A percentile compares a stretch with the other conserved stretches of the same genome.
Conservation (phyloP, 176 grass and related monocot genomes). For the Rhynchospora tenuis region DNA sequence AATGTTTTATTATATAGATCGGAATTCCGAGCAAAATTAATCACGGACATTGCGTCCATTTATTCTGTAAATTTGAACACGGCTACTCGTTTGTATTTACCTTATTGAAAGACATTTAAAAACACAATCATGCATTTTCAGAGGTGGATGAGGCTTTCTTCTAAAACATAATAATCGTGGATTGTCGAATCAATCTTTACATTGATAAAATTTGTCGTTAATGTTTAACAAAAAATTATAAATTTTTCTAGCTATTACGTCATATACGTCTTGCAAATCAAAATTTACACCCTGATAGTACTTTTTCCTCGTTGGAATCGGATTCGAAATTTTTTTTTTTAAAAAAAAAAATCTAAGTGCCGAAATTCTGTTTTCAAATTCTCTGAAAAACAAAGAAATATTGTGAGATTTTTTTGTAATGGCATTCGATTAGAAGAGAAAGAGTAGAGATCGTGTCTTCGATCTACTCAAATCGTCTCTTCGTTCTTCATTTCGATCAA, state of each 20-base stretch:
- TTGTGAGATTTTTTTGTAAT: no score
- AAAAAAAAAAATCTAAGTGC: no score
- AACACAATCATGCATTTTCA: not conserved
- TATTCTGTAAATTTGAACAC: not conserved
- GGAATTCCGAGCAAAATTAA: not conserved
- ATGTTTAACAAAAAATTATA: not conserved
- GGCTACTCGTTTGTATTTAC: not conserved
- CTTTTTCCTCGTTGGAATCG: no score
- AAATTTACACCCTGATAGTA: not conserved
- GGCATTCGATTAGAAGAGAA: no score
- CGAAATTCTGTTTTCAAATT: no score
- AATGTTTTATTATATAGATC: slow-evolving; percentile 2
- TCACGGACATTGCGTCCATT: not conserved
- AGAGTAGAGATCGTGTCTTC: no score
- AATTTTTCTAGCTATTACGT: not conserved
- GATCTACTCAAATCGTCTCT: no score
- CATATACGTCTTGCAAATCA: not conserved
- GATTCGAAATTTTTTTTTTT: no score
- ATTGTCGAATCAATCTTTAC: not conserved
- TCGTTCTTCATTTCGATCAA: no score
- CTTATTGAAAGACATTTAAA: not conserved
- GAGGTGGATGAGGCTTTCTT: not conserved
- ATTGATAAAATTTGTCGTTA: not conserved
- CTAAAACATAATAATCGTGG: not conserved
- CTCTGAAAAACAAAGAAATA: no score